Conservation (phyloP, 371 early-diverging fungal species). For the Conidiobolus coronatus region DNA sequence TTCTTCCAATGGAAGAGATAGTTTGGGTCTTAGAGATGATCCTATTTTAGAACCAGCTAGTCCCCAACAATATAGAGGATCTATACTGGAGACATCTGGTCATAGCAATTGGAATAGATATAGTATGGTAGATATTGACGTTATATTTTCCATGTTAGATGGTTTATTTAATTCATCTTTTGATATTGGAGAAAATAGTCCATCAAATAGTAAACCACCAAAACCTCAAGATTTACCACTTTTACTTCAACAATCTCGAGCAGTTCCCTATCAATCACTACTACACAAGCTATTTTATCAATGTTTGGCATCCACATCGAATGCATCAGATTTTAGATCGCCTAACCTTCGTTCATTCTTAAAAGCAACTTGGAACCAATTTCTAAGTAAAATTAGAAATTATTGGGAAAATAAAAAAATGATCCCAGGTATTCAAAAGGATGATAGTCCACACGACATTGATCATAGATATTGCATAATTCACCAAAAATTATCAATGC, state of each 20-base stretch:
- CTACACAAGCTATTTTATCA: constrained; percentile 38
- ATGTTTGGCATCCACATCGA: constrained; percentile 21
- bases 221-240: constrained; percentile 15
- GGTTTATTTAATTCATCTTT: neutral
- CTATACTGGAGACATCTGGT: constrained; percentile 5
- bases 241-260: constrained; percentile 23
- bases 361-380: constrained; percentile 33
- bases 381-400: constrained; percentile 27
- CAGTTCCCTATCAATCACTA: constrained; percentile 36
- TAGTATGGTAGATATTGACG: neutral
- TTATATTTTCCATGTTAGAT: neutral
- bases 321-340: constrained; percentile 15
- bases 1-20: neutral
- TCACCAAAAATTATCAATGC: constrained; percentile 78
- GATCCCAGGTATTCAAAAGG: constrained; percentile 25
- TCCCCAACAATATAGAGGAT: neutral
- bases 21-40: neutral
- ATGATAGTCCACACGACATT: constrained; percentile 18
- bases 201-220: constrained; percentile 5
- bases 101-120: constrained; percentile 7
- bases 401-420: constrained; percentile 32
- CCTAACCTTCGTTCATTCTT: constrained; percentile 24
- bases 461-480: constrained; percentile 47
- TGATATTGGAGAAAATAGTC: neutral
- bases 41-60: neutral